Evolutionary conservation across 2,329 filamentous ascomycete genomes (phyloP).

Genomic region (Furcasterigmium furcatum): DNA sequence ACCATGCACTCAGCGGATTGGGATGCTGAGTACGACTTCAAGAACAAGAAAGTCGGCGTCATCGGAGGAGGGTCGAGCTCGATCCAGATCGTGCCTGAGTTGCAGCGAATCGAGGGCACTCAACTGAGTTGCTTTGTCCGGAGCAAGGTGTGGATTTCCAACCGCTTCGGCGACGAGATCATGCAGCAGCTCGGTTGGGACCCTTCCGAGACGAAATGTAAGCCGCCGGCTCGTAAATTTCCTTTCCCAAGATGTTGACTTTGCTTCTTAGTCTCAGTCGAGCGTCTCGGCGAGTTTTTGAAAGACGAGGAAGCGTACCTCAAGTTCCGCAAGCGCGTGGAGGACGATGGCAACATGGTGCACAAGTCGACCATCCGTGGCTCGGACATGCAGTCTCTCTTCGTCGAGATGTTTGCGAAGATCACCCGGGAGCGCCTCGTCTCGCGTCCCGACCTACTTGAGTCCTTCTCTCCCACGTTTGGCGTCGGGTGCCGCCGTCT

Average conservation of each 20-base stretch:
- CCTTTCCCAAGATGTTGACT: too few relatives aligned
- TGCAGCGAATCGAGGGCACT: slow-evolving; percentile 31
- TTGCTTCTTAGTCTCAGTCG: slow-evolving; percentile 22
- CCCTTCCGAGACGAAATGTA: slow-evolving; percentile 16
- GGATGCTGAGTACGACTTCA: slow-evolving; percentile 45
- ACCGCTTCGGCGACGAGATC: slow-evolving; percentile 39
- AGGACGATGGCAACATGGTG: slow-evolving; percentile 35
- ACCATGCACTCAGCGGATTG: slow-evolving; percentile 54
- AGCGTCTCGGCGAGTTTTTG: slow-evolving; percentile 32
- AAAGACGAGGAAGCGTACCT: slow-evolving; percentile 32
- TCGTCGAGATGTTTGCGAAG: slow-evolving; percentile 21
- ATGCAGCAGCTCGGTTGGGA: slow-evolving; percentile 40
- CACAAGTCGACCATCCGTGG: slow-evolving; percentile 36
- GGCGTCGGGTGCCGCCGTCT: slow-evolving; percentile 45
- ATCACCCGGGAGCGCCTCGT: slow-evolving; percentile 31
- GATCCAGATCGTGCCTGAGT: slow-evolving; percentile 44
- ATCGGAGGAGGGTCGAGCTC: slow-evolving; percentile 55
- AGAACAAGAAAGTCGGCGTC: slow-evolving; percentile 49
- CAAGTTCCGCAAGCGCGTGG: slow-evolving; percentile 39
- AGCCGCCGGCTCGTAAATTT: too few relatives aligned
- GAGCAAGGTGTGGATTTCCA: slow-evolving; percentile 47
- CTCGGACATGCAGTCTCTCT: slow-evolving; percentile 28
- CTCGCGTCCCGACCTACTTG: slow-evolving; percentile 4
- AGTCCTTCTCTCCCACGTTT: slow-evolving; percentile 23
- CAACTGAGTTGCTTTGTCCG: slow-evolving; percentile 43